Conservation (phyloP, 228 moss, liverwort and hornwort species). For the Sphagnum fallax region DNA sequence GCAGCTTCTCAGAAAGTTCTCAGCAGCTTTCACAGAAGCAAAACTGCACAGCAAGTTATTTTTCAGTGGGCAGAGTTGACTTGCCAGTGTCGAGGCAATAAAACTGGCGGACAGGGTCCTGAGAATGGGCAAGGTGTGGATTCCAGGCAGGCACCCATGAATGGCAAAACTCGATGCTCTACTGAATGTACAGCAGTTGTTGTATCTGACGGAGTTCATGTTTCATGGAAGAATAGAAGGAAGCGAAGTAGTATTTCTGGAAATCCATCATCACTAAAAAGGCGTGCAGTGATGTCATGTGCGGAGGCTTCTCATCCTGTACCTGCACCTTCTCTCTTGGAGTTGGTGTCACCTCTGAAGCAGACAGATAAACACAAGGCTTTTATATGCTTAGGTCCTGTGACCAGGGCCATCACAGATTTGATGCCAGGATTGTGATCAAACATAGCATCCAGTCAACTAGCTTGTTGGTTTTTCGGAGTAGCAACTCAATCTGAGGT, state of each 20-base stretch:
- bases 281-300: constrained; percentile 9
- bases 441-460: constrained; percentile 18
- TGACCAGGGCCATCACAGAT: constrained; percentile 28
- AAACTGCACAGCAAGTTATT: constrained; percentile 50
- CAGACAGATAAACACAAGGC: constrained; percentile 16
- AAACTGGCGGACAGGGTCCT: constrained; percentile 10
- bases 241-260: constrained; percentile 19
- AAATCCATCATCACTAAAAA: constrained; percentile 21
- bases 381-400: constrained; percentile 41
- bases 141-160: constrained; percentile 15
- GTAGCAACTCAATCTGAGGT: too few relatives aligned
- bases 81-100: constrained; percentile 44
- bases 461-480: background rate
- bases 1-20: constrained; percentile 46
- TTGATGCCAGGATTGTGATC: constrained; percentile 21
- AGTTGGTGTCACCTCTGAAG: constrained; percentile 48
- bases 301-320: constrained; percentile 5
- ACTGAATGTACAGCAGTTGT: constrained; percentile 9
- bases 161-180: constrained; percentile 4
- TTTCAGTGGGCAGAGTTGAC: constrained; percentile 52
- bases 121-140: constrained; percentile 17
- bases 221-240: constrained; percentile 31
- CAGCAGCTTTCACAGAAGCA: constrained; percentile 47
- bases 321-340: background rate
- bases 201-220: constrained; percentile 6